A percentile compares a stretch with the other conserved stretches of the same genome.
These are phyloP conservation scores for Fusarium vanettenii DNA, from an alignment of 2,329 filamentous ascomycete genomes.

Conservation along the genomic window DNA sequence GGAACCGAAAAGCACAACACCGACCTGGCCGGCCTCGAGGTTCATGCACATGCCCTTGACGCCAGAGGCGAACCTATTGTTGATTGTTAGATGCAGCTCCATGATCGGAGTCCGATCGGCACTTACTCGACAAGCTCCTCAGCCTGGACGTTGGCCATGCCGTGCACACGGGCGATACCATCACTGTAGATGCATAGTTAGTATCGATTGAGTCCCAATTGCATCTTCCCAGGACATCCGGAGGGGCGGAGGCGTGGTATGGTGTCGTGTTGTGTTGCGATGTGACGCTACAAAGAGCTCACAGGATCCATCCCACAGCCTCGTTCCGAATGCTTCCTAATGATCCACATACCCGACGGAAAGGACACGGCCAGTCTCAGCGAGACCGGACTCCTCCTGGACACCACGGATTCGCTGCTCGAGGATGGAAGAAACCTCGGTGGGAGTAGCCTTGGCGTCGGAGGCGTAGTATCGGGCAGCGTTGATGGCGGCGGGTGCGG, in stretches of 20 bases:
- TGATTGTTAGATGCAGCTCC: conserved; percentile 31
- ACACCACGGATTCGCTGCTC: conserved; percentile 99
- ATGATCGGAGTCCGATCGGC: conserved; percentile 22
- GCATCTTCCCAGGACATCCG: conserved; percentile 22
- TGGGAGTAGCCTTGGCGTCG: conserved; percentile 94
- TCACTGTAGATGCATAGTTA: conserved; percentile 74
- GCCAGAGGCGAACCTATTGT: conserved; percentile 91
- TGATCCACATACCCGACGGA: conserved; percentile 90
- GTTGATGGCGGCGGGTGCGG: conserved; percentile 82
- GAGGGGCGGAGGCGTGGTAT: conserved; percentile 12
- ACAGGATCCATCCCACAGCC: conserved; percentile 20
- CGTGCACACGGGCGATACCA: conserved; percentile 99
- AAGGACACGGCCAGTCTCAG: conserved; percentile 98
- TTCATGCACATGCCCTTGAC: conserved; percentile 99
- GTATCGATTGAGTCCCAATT: conserved; percentile 33
- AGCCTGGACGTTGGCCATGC: conserved; percentile 99
- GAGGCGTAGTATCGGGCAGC: conserved; percentile 87
- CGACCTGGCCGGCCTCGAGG: conserved; percentile 99
- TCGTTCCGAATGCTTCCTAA: conserved; percentile 30
- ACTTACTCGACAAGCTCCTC: conserved; percentile 99
- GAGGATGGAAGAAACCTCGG: conserved; percentile 98
- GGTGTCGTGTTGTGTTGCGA: conserved; percentile 13
- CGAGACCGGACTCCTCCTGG: conserved; percentile 94
- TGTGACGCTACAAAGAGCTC: conserved; percentile 16
- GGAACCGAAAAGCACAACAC: conserved; percentile 99